Conservation (phyloP, 257 asterid species). For the Voacanga thouarsii region DNA sequence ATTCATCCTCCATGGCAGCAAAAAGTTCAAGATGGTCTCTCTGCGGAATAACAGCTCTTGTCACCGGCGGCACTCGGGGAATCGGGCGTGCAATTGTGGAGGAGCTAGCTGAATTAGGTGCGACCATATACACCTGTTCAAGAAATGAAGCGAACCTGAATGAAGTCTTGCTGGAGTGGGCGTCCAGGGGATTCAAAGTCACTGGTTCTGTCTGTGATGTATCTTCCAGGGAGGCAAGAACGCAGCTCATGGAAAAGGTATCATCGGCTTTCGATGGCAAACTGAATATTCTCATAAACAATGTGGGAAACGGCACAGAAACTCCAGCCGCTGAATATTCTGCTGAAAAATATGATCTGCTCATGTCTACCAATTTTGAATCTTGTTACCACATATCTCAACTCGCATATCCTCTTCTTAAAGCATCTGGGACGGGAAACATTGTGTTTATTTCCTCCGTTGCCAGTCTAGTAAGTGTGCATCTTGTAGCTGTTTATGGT, state of each 20-base stretch:
- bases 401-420: conserved; percentile 19
- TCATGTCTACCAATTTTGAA: conserved; percentile 12
- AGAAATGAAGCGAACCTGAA: conserved; percentile 1
- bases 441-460: conserved; percentile 24
- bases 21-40: neutral
- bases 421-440: conserved; percentile 22
- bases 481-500: neutral
- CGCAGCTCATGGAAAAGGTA: neutral
- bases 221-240: conserved; percentile 3
- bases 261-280: neutral
- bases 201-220: conserved; percentile 8
- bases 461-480: conserved; percentile 5
- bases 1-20: neutral
- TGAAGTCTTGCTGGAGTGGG: neutral
- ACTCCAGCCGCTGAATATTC: neutral
- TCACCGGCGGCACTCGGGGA: neutral
- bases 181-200: conserved; percentile 9
- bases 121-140: neutral
- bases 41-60: neutral
- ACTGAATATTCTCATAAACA: conserved; percentile 7
- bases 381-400: conserved; percentile 10
- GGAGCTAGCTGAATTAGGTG: neutral
- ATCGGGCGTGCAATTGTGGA: neutral
- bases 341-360: neutral
- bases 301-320: neutral